Evolutionary conservation across 495 filamentous ascomycete species (phyloP).

Genomic region (Lentithecium fluviatile): DNA sequence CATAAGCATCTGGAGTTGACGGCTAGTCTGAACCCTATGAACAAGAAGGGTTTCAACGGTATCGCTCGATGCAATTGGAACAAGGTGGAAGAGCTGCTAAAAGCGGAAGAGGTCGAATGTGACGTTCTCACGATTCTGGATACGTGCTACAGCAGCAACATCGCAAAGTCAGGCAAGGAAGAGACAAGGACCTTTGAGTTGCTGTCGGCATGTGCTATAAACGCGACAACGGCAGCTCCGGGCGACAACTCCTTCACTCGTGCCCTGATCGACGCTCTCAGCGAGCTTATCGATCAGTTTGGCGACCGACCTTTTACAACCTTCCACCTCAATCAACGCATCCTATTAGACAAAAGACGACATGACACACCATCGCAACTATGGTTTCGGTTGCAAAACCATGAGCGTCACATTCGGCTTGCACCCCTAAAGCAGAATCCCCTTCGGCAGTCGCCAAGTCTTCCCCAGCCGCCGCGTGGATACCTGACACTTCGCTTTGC

Average conservation of each 20-base stretch:
- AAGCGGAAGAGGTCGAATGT: slow-evolving; percentile 26
- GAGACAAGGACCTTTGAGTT: slow-evolving; percentile 25
- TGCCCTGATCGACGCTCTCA: slow-evolving; percentile 29
- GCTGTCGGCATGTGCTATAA: slow-evolving; percentile 16
- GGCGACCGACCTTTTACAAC: slow-evolving; percentile 23
- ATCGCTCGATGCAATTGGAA: slow-evolving; percentile 34
- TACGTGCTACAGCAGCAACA: slow-evolving; percentile 37
- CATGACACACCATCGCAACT: slow-evolving; percentile 25
- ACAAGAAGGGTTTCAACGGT: slow-evolving; percentile 9
- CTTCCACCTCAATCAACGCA: slow-evolving; percentile 24
- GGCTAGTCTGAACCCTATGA: not conserved
- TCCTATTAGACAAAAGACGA: slow-evolving; percentile 19
- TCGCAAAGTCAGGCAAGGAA: slow-evolving; percentile 28
- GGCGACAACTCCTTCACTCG: slow-evolving; percentile 32
- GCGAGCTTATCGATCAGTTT: slow-evolving; percentile 20
- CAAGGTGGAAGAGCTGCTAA: slow-evolving; percentile 27
- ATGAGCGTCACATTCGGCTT: slow-evolving; percentile 29
- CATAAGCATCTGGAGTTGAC: slow-evolving; percentile 19
- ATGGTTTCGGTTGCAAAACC: slow-evolving; percentile 24
- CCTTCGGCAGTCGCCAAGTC: not conserved
- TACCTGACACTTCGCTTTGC: slow-evolving; percentile 30
- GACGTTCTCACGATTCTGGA: slow-evolving; percentile 38
- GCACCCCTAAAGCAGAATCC: slow-evolving; percentile 22
- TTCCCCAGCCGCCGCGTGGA: slow-evolving; percentile 10
- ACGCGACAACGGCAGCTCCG: slow-evolving; percentile 18